These are phyloP conservation scores for Pythium aquatile DNA, from an alignment of 352 stramenopile genomes.

Conservation along the genomic window DNA sequence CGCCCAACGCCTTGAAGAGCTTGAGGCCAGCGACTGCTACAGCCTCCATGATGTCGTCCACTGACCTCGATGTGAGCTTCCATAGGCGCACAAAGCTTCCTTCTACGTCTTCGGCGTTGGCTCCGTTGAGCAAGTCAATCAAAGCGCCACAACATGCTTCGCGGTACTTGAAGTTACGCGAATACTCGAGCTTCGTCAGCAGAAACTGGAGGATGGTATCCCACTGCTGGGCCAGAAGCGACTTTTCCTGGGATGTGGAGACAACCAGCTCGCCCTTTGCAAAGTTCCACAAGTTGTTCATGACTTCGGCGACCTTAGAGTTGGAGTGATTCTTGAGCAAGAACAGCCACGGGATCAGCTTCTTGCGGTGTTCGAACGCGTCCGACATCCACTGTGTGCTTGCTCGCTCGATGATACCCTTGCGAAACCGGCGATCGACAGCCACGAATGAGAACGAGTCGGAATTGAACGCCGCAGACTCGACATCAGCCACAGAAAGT, in stretches of 20 bases:
- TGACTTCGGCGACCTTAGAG: slow-evolving; percentile 56
- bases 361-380: slow-evolving; percentile 46
- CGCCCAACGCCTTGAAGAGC: slow-evolving; percentile 67
- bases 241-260: slow-evolving; percentile 42
- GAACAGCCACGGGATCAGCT: slow-evolving; percentile 72
- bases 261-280: slow-evolving; percentile 38
- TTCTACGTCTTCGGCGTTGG: slow-evolving; percentile 40
- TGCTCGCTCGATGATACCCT: slow-evolving; percentile 50
- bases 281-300: slow-evolving; percentile 70
- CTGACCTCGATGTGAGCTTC: slow-evolving; percentile 60
- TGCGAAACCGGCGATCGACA: slow-evolving; percentile 45
- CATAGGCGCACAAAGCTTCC: slow-evolving; percentile 59
- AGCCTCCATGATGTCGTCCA: slow-evolving; percentile 78
- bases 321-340: slow-evolving; percentile 79
- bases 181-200: slow-evolving; percentile 54
- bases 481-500: neutral
- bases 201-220: slow-evolving; percentile 53
- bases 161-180: slow-evolving; percentile 81
- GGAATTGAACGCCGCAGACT: neutral
- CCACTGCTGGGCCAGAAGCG: slow-evolving; percentile 54
- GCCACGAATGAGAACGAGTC: slow-evolving; percentile 46
- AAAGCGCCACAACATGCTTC: slow-evolving; percentile 66
- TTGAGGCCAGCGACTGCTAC: slow-evolving; percentile 67
- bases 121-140: slow-evolving; percentile 64
- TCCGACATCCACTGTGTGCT: slow-evolving; percentile 56